Evolutionary conservation across 371 early-diverging fungal species (phyloP).

Genomic region (Funneliformis caledonium): DNA sequence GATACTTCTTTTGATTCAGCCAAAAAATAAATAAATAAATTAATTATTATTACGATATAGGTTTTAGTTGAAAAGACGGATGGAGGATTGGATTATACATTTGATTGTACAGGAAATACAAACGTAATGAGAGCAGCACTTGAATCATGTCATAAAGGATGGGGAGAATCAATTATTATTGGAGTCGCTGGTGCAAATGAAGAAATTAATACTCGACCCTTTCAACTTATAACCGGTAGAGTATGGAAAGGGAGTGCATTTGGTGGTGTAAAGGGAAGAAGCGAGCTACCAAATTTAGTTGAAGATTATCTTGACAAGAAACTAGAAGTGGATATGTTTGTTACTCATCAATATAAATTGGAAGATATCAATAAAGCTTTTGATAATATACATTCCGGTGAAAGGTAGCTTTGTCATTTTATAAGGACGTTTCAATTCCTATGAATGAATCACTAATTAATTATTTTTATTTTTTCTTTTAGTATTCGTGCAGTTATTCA

Average conservation of each 20-base stretch:
- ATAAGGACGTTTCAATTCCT: background rate
- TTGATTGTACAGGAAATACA: slow-evolving; percentile 93
- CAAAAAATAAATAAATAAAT: background rate
- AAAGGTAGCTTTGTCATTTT: slow-evolving; percentile 56
- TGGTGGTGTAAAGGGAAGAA: slow-evolving; percentile 95
- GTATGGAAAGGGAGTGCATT: slow-evolving; percentile 97
- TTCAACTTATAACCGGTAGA: slow-evolving; percentile 89
- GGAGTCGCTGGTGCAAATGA: slow-evolving; percentile 94
- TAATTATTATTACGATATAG: background rate
- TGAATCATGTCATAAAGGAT: slow-evolving; percentile 91
- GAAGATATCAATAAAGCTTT: slow-evolving; percentile 92
- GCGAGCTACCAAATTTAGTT: slow-evolving; percentile 89
- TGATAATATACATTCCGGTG: slow-evolving; percentile 83
- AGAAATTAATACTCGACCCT: slow-evolving; percentile 92
- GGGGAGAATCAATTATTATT: slow-evolving; percentile 88
- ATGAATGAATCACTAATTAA: background rate
- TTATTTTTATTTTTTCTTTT: slow-evolving; percentile 37
- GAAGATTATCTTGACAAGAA: slow-evolving; percentile 80
- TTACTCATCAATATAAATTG: slow-evolving; percentile 82
- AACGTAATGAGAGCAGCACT: slow-evolving; percentile 94
- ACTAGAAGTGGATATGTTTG: slow-evolving; percentile 90
- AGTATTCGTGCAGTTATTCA: slow-evolving; percentile 67
- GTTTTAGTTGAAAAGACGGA: slow-evolving; percentile 85
- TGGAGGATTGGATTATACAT: slow-evolving; percentile 95
- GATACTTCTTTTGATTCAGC: background rate